phyloP scores from a whole-genome alignment of 345 rosid species.

The Reutealis trisperma region DNA sequence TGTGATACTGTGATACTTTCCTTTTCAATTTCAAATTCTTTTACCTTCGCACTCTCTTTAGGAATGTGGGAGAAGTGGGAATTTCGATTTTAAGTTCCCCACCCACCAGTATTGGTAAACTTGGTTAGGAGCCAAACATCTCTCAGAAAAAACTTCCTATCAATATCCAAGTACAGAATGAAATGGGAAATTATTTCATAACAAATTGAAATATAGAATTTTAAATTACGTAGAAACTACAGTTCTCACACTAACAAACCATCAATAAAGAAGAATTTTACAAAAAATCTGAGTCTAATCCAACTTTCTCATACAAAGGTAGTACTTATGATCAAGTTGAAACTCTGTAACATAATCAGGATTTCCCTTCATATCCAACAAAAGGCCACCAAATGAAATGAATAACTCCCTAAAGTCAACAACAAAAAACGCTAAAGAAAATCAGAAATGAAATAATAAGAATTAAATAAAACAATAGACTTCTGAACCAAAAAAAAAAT shows the following conservation, averaged over 20 bases:
- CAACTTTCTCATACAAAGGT: conserved; percentile 30
- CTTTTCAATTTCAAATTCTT: too few relatives aligned
- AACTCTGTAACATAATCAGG: conserved; percentile 16
- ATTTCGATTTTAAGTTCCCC: too few relatives aligned
- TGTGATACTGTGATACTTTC: too few relatives aligned
- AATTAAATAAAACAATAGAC: not conserved
- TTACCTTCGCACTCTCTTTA: too few relatives aligned
- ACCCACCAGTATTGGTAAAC: too few relatives aligned
- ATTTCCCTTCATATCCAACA: conserved; percentile 29
- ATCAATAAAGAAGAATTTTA: not conserved
- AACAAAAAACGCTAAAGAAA: not conserved
- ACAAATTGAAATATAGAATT: too few relatives aligned
- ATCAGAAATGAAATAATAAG: not conserved
- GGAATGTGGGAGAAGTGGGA: too few relatives aligned
- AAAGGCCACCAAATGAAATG: conserved; percentile 33
- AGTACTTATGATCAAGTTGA: conserved; percentile 27
- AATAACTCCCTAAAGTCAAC: conserved; percentile 17
- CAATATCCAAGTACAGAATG: too few relatives aligned
- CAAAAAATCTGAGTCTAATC: not conserved
- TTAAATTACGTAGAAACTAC: too few relatives aligned
- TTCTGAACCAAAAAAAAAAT: not conserved
- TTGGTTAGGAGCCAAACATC: too few relatives aligned
- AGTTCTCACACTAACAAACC: too few relatives aligned
- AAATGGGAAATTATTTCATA: not conserved
- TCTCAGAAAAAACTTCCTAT: too few relatives aligned